Base-by-base conservation (phyloP, 495 filamentous ascomycete genomes). In the Xylaria bambusicola region DNA sequence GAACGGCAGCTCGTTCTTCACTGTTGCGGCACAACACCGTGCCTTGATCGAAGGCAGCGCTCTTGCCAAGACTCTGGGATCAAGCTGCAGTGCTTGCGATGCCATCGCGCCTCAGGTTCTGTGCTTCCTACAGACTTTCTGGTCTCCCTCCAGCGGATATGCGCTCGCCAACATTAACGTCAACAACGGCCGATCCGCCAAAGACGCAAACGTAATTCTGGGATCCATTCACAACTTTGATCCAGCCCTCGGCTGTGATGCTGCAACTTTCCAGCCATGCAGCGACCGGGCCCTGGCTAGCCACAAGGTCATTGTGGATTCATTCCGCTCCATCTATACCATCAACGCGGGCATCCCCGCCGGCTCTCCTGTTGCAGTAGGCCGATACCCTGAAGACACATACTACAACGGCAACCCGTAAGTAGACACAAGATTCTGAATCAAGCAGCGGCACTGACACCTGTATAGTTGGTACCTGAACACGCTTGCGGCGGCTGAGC, bases 351-450 rank as follows among this genome's bases (percentile, higher is more conserved):
- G 77, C 8, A 71, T 75, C 21, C 10, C 74, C 18, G 65, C 75
- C 9, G 81, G 83, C 12, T 65, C 71, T 10, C 84, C 84, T 4
- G 80, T 85, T 20, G 84, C 87, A 13, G 77, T 89, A 8, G 88
- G 88, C 44, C 71, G 88, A 20, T 92, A 92, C 65, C 67, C 85
- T 1, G 87, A 89, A 63, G 88, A 91, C 60, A 66, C 73, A 3
- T 91, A 89, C 64, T 84, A 85, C 64, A 80, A 82, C 48, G 86
- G 84, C 18, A 86, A 88, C 70, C 85, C 83, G 64, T 68, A 38
- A 58, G 57, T 63, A 33, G 0, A 49, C n/a, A 21, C 26, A 9
- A 6, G 15, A 55, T 20, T 24, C 52, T 41, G 40, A 31, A 40
- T 38, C 23, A 8, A 12, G 12, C 18, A 23, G 40, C 2, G 6